Evolutionary conservation across 371 early-diverging fungal genomes (phyloP).

Genomic region (Syncephalastrum sp.): DNA sequence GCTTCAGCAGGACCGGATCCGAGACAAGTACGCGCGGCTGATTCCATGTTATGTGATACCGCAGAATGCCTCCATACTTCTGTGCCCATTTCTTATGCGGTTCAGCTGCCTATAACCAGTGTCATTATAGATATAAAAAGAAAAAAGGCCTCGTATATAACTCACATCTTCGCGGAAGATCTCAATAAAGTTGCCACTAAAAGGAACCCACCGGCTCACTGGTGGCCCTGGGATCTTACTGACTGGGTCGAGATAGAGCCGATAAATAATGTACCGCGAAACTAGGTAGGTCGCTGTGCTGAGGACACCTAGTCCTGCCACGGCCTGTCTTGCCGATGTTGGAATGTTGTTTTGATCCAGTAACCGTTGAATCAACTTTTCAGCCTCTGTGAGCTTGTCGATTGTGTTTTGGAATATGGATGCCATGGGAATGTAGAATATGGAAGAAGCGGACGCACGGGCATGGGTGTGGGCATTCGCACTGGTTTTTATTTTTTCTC

Average conservation of each 20-base stretch:
- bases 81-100: conserved; percentile 55
- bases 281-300: background rate
- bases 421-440: too few species aligned
- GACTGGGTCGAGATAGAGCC: conserved; percentile 47
- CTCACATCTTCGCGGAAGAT: conserved; percentile 46
- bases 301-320: too few species aligned
- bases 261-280: conserved; percentile 34
- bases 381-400: too few species aligned
- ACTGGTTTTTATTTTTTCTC: too few species aligned
- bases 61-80: conserved; percentile 51
- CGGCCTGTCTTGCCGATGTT: too few species aligned
- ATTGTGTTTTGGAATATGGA: too few species aligned
- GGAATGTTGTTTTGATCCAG: too few species aligned
- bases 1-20: conserved; percentile 49
- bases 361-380: too few species aligned
- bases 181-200: conserved; percentile 50
- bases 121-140: background rate
- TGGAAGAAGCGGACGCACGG: too few species aligned
- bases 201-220: conserved; percentile 43
- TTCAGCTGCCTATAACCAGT: conserved; percentile 29
- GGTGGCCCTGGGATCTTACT: conserved; percentile 61
- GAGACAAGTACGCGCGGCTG: conserved; percentile 49
- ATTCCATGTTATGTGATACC: conserved; percentile 52
- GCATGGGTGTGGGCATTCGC: too few species aligned
- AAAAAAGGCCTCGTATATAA: background rate